A percentile compares a stretch with the other conserved stretches of the same genome.
Evolutionary conservation across 371 early-diverging fungal species (phyloP).

Genomic region (Rhizopus microsporus): DNA sequence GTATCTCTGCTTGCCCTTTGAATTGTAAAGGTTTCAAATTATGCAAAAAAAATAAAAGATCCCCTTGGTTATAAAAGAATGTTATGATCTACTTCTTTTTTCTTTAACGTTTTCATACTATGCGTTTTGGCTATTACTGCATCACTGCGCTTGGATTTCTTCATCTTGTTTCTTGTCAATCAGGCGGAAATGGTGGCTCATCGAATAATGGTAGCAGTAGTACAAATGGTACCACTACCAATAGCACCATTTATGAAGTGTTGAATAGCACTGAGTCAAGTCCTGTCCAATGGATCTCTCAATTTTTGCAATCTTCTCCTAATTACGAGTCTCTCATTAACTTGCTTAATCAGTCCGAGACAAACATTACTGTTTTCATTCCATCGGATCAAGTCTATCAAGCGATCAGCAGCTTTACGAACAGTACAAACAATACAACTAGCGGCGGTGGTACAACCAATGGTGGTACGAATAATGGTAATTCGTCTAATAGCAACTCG

Average conservation of each 20-base stretch:
- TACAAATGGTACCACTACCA: too few species aligned
- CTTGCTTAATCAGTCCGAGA: constrained; percentile 23
- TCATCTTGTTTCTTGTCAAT: too few species aligned
- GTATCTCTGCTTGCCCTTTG: too few species aligned
- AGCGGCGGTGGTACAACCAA: neutral
- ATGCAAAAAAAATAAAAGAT: too few species aligned
- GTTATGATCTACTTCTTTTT: too few species aligned
- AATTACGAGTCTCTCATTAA: constrained; percentile 30
- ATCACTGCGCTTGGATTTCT: too few species aligned
- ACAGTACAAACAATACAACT: neutral
- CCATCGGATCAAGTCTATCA: constrained; percentile 29
- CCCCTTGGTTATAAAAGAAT: too few species aligned
- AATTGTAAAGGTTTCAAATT: too few species aligned
- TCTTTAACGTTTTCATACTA: too few species aligned
- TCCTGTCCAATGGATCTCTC: constrained; percentile 32
- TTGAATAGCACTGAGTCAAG: constrained; percentile 34
- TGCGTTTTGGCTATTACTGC: too few species aligned
- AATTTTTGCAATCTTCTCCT: constrained; percentile 27
- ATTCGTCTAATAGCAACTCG: neutral
- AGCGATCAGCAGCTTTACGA: neutral
- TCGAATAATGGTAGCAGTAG: too few species aligned
- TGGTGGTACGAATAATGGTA: neutral
- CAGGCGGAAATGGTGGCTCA: too few species aligned
- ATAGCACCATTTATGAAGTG: constrained; percentile 20
- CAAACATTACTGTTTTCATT: constrained; percentile 34